Conservation (phyloP, 1,139 yeast species). For the Yamadazyma sp. region DNA sequence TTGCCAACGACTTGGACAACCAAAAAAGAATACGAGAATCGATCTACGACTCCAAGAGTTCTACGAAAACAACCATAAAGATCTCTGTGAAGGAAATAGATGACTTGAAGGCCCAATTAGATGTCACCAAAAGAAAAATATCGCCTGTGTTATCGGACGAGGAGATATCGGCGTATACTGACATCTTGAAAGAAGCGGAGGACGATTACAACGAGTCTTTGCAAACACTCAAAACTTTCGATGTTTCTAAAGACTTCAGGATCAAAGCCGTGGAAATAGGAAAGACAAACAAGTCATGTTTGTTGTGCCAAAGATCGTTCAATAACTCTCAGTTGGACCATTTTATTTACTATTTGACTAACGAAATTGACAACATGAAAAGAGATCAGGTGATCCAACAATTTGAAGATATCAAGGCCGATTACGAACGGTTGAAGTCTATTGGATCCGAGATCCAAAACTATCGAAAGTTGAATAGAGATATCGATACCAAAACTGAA, state of each 20-base stretch:
- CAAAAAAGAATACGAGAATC: conserved; percentile 12
- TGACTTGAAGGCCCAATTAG: conserved; percentile 16
- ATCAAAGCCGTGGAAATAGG: conserved; percentile 64
- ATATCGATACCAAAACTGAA: conserved; percentile 7
- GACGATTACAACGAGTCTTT: conserved; percentile 57
- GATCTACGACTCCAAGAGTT: conserved; percentile 13
- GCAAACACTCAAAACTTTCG: conserved; percentile 63
- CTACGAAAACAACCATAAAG: conserved; percentile 15
- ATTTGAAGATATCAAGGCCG: conserved; percentile 32
- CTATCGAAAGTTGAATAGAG: conserved; percentile 23
- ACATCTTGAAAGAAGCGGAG: conserved; percentile 55
- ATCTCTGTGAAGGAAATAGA: conserved; percentile 13
- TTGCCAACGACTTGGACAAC: conserved; percentile 11
- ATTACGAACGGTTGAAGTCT: conserved; percentile 26
- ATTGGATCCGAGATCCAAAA: conserved; percentile 29
- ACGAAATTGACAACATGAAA: conserved; percentile 36
- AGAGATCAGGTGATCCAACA: conserved; percentile 36
- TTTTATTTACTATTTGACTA: conserved; percentile 35
- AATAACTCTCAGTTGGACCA: conserved; percentile 35
- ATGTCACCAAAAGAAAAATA: conserved; percentile 21
- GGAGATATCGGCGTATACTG: conserved; percentile 51
- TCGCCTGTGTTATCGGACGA: conserved; percentile 37
- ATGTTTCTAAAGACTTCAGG: conserved; percentile 66
- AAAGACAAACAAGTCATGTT: conserved; percentile 53
- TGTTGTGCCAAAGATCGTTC: conserved; percentile 65